Percentiles rank a stretch among this genome's conserved stretches.
Evolutionary conservation across 345 rosid genomes (phyloP).

Genomic region (Trapa bicornis): DNA sequence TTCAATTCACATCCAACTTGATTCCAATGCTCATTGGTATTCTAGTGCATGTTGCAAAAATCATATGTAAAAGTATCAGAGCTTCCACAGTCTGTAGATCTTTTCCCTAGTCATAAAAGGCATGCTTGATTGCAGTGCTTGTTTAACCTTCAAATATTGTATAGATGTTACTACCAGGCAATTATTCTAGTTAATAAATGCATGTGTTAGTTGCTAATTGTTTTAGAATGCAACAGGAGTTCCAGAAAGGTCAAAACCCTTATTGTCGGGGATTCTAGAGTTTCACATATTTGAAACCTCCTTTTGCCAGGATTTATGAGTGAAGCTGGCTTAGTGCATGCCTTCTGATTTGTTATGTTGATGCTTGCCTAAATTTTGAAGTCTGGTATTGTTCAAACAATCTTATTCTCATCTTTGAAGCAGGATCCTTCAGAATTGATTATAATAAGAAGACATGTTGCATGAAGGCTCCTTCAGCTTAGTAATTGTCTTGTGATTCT

Average conservation of each 20-base stretch:
- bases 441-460: background rate
- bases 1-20: constrained; percentile 12
- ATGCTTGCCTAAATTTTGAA: background rate
- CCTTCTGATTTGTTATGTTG: background rate
- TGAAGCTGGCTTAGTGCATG: background rate
- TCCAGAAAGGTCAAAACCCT: background rate
- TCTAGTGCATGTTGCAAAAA: background rate
- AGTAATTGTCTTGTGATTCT: background rate
- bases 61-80: background rate
- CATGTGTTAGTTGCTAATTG: constrained; percentile 7
- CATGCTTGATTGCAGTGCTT: background rate
- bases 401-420: background rate
- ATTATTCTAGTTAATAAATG: constrained; percentile 5
- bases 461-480: background rate
- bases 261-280: too few species aligned
- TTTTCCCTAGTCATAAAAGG: background rate
- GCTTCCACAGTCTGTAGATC: background rate
- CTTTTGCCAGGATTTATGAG: background rate
- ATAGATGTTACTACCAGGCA: background rate
- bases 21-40: background rate
- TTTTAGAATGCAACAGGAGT: too few species aligned
- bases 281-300: too few species aligned
- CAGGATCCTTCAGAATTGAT: background rate
- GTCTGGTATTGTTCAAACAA: background rate
- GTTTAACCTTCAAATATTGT: background rate